phyloP scores from a whole-genome alignment of 352 stramenopile genomes.

The Peronospora tabacina region DNA sequence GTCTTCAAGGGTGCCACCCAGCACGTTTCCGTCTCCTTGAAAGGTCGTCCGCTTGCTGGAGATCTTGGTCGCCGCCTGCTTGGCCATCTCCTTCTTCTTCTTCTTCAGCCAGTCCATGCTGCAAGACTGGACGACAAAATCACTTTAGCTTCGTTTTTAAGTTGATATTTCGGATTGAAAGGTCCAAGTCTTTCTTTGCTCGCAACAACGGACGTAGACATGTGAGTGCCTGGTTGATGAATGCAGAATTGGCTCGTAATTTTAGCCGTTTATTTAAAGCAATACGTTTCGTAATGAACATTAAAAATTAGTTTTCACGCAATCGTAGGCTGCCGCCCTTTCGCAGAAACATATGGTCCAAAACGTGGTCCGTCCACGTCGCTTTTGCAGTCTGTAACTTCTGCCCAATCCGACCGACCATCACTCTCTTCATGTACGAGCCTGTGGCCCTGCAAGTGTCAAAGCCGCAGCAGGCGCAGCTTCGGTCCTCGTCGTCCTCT shows the following conservation, averaged over 20 bases:
- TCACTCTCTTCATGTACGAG: conserved; percentile 23
- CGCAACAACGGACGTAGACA: no score
- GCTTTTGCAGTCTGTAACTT: background rate
- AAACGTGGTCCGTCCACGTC: background rate
- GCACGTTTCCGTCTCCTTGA: conserved; percentile 56
- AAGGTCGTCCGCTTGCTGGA: conserved; percentile 63
- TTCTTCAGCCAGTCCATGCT: conserved; percentile 75
- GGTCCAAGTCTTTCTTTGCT: background rate
- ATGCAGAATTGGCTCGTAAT: no score
- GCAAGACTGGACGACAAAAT: no score
- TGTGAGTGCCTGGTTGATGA: no score
- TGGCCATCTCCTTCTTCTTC: conserved; percentile 74
- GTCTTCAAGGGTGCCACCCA: conserved; percentile 26
- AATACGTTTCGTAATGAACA: no score
- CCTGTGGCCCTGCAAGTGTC: conserved; percentile 19
- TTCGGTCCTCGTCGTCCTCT: background rate
- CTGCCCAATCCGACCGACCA: background rate
- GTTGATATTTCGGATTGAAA: background rate
- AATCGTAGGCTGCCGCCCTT: no score
- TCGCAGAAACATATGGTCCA: no score
- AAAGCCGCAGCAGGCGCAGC: conserved; percentile 1
- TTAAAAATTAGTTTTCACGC: no score
- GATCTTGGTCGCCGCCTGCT: conserved; percentile 64
- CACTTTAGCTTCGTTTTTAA: background rate
- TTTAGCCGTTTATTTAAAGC: no score